phyloP scores from a whole-genome alignment of 1,284 basidiomycete species.

The Fomitopsis schrenkii region DNA sequence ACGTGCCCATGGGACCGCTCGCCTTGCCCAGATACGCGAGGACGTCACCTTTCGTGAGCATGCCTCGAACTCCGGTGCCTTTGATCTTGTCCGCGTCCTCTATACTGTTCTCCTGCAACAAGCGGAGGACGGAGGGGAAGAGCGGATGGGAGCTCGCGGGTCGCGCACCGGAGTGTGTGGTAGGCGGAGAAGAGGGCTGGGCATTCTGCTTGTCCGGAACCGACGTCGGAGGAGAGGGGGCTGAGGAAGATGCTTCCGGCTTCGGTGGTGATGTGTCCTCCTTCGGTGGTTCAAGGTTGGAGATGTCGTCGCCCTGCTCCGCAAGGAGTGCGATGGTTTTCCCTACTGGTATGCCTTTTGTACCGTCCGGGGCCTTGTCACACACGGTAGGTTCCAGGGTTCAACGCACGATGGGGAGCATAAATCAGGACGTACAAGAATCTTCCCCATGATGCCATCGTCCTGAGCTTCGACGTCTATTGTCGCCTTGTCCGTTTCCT shows the following conservation, averaged over 20 bases:
- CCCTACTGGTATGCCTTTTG: constrained; percentile 86
- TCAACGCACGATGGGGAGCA: background rate
- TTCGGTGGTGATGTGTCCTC: constrained; percentile 32
- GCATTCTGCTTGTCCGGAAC: constrained; percentile 23
- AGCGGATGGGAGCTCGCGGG: constrained; percentile 58
- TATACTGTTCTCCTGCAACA: constrained; percentile 60
- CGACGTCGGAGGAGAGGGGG: constrained; percentile 25
- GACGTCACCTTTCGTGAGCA: constrained; percentile 91
- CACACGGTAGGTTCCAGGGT: background rate
- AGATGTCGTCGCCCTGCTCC: constrained; percentile 96
- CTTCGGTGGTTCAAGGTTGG: constrained; percentile 74
- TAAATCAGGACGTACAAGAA: constrained; percentile 55
- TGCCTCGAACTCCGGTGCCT: constrained; percentile 82
- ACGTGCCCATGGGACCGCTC: constrained; percentile 74
- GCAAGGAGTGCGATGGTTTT: constrained; percentile 88
- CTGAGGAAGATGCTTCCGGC: constrained; percentile 25
- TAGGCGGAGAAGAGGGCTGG: constrained; percentile 21
- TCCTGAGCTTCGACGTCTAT: constrained; percentile 99
- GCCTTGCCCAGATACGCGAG: constrained; percentile 79
- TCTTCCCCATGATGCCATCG: constrained; percentile 92
- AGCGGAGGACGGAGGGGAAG: constrained; percentile 75
- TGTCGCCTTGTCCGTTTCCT: constrained; percentile 99
- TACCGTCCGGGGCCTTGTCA: constrained; percentile 69
- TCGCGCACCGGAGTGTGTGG: constrained; percentile 24
- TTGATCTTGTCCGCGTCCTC: constrained; percentile 54